Evolutionary conservation across 2,329 filamentous ascomycete genomes (phyloP), one percentile per base, ranked within the genome.

Genomic region (Eurotiales sp.): DNA sequence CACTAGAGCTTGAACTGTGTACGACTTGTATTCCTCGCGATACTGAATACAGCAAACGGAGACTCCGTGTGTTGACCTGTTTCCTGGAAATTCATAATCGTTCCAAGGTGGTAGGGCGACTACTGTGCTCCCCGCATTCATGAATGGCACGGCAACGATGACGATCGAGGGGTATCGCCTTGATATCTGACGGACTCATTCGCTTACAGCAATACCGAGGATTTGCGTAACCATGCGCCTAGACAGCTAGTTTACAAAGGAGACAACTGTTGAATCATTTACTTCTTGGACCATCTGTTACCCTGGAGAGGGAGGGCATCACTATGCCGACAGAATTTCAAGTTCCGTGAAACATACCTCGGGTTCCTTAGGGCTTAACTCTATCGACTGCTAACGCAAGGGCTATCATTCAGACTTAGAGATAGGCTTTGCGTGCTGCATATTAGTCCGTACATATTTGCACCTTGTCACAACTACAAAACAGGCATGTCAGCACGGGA

Each of bases 371-470:
- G 10, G 19, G 41, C 41, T 41, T 27, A 32, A 42, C 27, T 34
- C 36, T 50, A 43, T 50, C 25, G 21, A 12, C 19, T 12, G n/a
- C 23, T 37, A 43, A 50, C 43, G 47, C 22, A 43, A 50, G 47
- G 29, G 37, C 8, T 23, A 17, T 15, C 11, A 5, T 41, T 34
- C 14, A 3, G 39, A 41, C 21, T 12, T 32, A 19, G 39, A 21
- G 34, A 21, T 36, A 19, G 6, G 12, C 6, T 14, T 32, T 10
- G 6, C 29, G 14, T 32, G 14, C 8, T 15, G 15, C 8, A 3
- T 8, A 34, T 5, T 34, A n/a, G 6, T 4, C 14, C 8, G 14
- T 15, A 39, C 17, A 22, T 37, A 46, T 46, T 46, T 37, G 40
- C n/a, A 19, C 22, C 27, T 22, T 47, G 19, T 40, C 23, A 22